Conservation (phyloP, 2,329 filamentous ascomycete species). For the Penicillium brevicompactum region DNA sequence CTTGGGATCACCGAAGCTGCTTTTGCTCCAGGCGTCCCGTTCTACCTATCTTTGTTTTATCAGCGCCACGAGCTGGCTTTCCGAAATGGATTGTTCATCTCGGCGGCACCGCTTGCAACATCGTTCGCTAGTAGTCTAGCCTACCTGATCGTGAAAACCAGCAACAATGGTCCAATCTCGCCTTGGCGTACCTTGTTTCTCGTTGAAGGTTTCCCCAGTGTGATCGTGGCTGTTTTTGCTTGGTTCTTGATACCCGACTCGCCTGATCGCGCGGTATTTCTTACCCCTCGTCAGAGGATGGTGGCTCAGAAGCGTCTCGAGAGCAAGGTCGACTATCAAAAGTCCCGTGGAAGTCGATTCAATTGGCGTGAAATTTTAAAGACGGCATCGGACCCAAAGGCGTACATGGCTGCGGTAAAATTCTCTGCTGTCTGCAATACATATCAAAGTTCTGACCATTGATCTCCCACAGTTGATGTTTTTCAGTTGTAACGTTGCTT, state of each 20-base stretch:
- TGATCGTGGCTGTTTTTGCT: slow-evolving; percentile 72
- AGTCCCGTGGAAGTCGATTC: slow-evolving; percentile 43
- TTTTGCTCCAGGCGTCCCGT: slow-evolving; percentile 65
- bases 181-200: slow-evolving; percentile 86
- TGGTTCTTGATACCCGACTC: slow-evolving; percentile 77
- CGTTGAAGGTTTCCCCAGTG: slow-evolving; percentile 80
- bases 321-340: slow-evolving; percentile 45
- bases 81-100: slow-evolving; percentile 82
- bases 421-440: not conserved
- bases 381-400: slow-evolving; percentile 66
- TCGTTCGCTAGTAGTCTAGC: slow-evolving; percentile 77
- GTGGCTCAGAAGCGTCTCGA: slow-evolving; percentile 71
- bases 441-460: not conserved
- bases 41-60: slow-evolving; percentile 67
- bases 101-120: slow-evolving; percentile 65
- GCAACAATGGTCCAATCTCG: slow-evolving; percentile 67
- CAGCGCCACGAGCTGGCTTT: slow-evolving; percentile 74
- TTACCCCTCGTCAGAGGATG: slow-evolving; percentile 65
- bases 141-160: slow-evolving; percentile 72
- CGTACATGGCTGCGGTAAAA: slow-evolving; percentile 69
- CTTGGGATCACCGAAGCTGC: slow-evolving; percentile 63
- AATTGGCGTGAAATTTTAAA: slow-evolving; percentile 60
- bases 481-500: slow-evolving; percentile 85
- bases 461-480: slow-evolving; percentile 63
- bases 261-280: slow-evolving; percentile 66